These are phyloP conservation scores for Platanthera guangdongensis DNA, from an alignment of 106 monocot genomes.

Conservation along the genomic window DNA sequence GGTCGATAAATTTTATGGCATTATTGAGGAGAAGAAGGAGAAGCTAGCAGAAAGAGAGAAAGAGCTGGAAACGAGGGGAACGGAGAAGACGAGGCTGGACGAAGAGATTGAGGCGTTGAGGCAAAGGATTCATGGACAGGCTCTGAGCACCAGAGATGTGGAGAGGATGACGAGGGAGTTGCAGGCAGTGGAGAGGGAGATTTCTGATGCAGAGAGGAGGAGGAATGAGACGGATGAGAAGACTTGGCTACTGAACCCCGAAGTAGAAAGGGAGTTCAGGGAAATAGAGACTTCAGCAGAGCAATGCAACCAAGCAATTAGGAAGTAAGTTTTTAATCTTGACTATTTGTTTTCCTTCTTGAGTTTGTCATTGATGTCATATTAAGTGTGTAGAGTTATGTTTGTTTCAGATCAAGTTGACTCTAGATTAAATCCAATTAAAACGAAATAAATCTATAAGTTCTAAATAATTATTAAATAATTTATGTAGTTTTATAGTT, in stretches of 20 bases:
- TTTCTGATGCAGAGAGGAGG: conserved; percentile 41
- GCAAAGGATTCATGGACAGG: conserved; percentile 47
- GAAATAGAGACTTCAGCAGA: conserved; percentile 42
- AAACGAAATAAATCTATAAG: too few species aligned
- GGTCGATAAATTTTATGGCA: conserved; percentile 29
- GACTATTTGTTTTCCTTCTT: background rate
- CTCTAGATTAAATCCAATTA: background rate
- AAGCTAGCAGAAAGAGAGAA: conserved; percentile 20
- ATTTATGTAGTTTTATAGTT: background rate
- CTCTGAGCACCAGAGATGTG: conserved; percentile 49
- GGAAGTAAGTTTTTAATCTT: conserved; percentile 36
- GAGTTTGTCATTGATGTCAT: background rate
- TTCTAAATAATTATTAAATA: too few species aligned
- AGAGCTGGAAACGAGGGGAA: conserved; percentile 58
- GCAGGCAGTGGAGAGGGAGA: conserved; percentile 56
- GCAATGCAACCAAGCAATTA: conserved; percentile 65
- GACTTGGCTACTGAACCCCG: conserved; percentile 44
- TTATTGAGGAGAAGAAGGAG: conserved; percentile 33
- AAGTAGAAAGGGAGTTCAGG: conserved; percentile 28
- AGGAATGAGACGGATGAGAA: conserved; percentile 60
- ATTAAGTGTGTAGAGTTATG: background rate
- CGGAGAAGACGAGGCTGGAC: conserved; percentile 27
- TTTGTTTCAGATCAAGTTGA: background rate
- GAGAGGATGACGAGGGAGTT: conserved; percentile 82
- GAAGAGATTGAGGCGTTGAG: conserved; percentile 57